Percentiles rank a stretch among this genome's conserved stretches.
Conservation (phyloP, 2,329 filamentous ascomycete species). For the Diaporthe aspalathi region DNA sequence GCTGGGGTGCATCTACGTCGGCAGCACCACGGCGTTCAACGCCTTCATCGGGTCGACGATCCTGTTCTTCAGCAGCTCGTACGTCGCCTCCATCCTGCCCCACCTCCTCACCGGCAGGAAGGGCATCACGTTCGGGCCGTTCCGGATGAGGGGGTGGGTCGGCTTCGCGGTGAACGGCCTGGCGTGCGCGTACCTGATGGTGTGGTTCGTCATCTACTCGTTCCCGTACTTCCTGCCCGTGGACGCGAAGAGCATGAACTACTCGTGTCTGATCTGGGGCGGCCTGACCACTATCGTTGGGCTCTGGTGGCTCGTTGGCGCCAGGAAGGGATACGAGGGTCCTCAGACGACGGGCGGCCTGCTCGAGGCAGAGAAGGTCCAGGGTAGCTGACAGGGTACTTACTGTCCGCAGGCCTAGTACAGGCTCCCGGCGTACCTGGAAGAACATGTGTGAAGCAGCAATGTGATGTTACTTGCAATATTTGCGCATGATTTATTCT, state of each 20-base stretch:
- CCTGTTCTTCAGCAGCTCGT: slow-evolving; percentile 60
- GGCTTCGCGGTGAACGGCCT: slow-evolving; percentile 61
- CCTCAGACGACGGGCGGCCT: slow-evolving; percentile 39
- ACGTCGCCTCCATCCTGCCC: slow-evolving; percentile 72
- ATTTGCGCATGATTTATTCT: no score
- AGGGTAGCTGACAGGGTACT: not conserved
- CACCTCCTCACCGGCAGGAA: slow-evolving; percentile 60
- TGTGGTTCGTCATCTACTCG: slow-evolving; percentile 71
- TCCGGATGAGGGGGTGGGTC: slow-evolving; percentile 58
- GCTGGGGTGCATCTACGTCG: slow-evolving; percentile 73
- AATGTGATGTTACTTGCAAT: no score
- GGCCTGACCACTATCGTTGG: slow-evolving; percentile 53
- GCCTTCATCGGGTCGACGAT: slow-evolving; percentile 69
- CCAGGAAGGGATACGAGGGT: slow-evolving; percentile 41
- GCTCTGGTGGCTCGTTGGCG: slow-evolving; percentile 55
- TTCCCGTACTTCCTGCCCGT: slow-evolving; percentile 61
- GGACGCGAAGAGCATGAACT: slow-evolving; percentile 61
- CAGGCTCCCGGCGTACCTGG: no score
- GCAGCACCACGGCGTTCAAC: slow-evolving; percentile 73
- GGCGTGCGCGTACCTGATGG: slow-evolving; percentile 64
- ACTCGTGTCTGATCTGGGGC: slow-evolving; percentile 57
- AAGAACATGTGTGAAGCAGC: no score
- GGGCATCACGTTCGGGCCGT: slow-evolving; percentile 64
- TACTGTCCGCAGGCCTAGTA: no score
- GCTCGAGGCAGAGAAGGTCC: slow-evolving; percentile 27